Conservation (phyloP, 2,329 filamentous ascomycete genomes). For the Botrytis aclada region DNA sequence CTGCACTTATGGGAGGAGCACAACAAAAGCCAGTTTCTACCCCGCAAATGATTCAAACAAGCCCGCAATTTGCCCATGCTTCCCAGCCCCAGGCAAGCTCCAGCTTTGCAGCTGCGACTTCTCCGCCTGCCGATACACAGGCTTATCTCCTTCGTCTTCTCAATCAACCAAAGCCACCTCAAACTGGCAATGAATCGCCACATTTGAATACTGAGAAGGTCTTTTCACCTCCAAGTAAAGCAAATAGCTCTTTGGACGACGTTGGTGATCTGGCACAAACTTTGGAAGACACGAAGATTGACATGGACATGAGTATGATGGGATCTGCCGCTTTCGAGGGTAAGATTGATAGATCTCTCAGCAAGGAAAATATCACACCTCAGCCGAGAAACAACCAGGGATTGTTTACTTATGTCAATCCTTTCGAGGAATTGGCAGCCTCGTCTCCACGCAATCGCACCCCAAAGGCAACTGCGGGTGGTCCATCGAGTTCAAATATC, state of each 20-base stretch:
- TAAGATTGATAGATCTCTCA: conserved; percentile 21
- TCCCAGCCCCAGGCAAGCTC: conserved; percentile 26
- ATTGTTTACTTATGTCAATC: conserved; percentile 68
- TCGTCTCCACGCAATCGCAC: conserved; percentile 60
- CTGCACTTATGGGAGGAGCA: conserved; percentile 34
- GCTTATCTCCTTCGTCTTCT: conserved; percentile 83
- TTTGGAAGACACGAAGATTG: conserved; percentile 41
- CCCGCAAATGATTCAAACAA: conserved; percentile 26
- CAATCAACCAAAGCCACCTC: conserved; percentile 69
- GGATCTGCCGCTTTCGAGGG: conserved; percentile 27
- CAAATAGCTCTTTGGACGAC: conserved; percentile 34
- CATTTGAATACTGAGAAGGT: conserved; percentile 32
- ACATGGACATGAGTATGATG: conserved; percentile 41
- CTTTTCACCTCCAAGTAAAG: conserved; percentile 42
- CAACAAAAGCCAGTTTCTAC: conserved; percentile 27
- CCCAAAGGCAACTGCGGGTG: conserved; percentile 42
- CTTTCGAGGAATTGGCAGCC: conserved; percentile 66
- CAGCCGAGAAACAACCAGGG: conserved; percentile 28
- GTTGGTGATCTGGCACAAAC: conserved; percentile 43
- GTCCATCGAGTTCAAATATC: conserved; percentile 39
- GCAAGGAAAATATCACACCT: conserved; percentile 28
- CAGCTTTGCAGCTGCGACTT: conserved; percentile 44
- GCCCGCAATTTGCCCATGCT: conserved; percentile 29
- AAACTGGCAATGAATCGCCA: conserved; percentile 44
- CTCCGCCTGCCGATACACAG: conserved; percentile 68